phyloP scores from a whole-genome alignment of 306 rosid genomes.

The Prunus kanzakura region DNA sequence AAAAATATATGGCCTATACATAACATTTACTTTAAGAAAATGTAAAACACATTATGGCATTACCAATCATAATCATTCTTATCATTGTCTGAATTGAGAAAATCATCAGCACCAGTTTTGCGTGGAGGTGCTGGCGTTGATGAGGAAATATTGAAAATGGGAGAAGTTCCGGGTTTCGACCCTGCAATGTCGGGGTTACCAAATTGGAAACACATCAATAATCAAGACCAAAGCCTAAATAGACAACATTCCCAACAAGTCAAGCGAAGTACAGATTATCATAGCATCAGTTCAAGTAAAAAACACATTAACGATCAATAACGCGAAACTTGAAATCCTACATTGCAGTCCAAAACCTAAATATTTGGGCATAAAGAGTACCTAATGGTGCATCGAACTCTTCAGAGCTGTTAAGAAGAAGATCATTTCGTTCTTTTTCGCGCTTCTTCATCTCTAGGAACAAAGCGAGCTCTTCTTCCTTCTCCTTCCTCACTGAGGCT shows the following conservation, averaged over 20 bases:
- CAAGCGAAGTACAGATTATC: neutral
- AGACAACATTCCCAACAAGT: neutral
- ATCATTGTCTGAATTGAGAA: slow-evolving; percentile 75
- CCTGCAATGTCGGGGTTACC: slow-evolving; percentile 37
- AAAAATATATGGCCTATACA: neutral
- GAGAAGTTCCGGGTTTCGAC: slow-evolving; percentile 54
- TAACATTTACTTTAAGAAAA: neutral
- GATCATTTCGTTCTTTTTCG: slow-evolving; percentile 85
- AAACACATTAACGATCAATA: neutral
- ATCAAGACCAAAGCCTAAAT: neutral
- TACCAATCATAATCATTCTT: slow-evolving; percentile 94
- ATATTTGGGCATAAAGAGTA: slow-evolving; percentile 6
- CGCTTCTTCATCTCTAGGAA: slow-evolving; percentile 87
- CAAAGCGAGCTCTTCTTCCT: slow-evolving; percentile 87
- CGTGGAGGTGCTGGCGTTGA: slow-evolving; percentile 55
- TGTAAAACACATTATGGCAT: slow-evolving; percentile 14
- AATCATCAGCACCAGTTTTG: slow-evolving; percentile 67
- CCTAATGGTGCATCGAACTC: slow-evolving; percentile 77
- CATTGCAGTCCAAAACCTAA: neutral
- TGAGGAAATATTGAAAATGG: slow-evolving; percentile 55
- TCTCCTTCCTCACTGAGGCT: slow-evolving; percentile 53
- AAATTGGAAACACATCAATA: slow-evolving; percentile 10
- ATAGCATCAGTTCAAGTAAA: neutral
- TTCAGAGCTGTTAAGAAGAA: slow-evolving; percentile 58
- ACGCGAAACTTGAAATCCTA: neutral